Percentiles rank a stretch among this genome's conserved stretches.
phyloP scores from a whole-genome alignment of 352 stramenopile species.

The Globisporangium paroecandrum region DNA sequence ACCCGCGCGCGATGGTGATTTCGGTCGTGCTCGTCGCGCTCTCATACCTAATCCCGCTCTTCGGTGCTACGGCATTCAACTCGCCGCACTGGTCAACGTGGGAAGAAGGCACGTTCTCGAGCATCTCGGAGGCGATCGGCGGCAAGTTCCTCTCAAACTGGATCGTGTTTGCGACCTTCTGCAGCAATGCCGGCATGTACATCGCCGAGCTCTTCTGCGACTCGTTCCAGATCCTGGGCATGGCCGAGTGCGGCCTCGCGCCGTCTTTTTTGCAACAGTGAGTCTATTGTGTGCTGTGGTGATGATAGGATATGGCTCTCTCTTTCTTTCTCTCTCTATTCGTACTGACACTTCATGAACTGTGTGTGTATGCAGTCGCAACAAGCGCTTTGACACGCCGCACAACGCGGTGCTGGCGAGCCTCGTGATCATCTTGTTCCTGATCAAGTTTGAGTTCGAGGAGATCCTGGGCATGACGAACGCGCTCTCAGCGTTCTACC shows the following conservation, averaged over 20 bases:
- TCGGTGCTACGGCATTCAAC: conserved; percentile 71
- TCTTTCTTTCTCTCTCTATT: neutral
- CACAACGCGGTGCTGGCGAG: conserved; percentile 43
- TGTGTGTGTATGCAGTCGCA: conserved; percentile 24
- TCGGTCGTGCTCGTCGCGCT: conserved; percentile 76
- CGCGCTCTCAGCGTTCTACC: conserved; percentile 81
- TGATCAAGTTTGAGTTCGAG: conserved; percentile 66
- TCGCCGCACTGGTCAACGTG: conserved; percentile 71
- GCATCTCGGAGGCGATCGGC: conserved; percentile 79
- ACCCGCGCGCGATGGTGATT: conserved; percentile 80
- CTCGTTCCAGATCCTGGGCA: conserved; percentile 82
- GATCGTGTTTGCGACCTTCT: conserved; percentile 85
- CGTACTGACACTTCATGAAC: neutral
- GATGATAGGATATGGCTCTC: conserved; percentile 29
- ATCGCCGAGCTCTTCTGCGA: conserved; percentile 92
- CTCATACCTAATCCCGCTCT: conserved; percentile 86
- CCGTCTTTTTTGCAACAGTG: conserved; percentile 80
- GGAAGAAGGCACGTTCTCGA: conserved; percentile 88
- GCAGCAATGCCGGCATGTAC: conserved; percentile 91
- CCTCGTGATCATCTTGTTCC: conserved; percentile 46
- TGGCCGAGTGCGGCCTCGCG: conserved; percentile 83
- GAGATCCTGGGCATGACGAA: conserved; percentile 87
- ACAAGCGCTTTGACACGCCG: conserved; percentile 52
- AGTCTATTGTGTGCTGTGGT: conserved; percentile 31
- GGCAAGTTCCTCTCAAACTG: conserved; percentile 85